Evolutionary conservation across 2,329 filamentous ascomycete species (phyloP), one percentile per base, ranked within the genome.

Genomic region (Aspergillus sp.): DNA sequence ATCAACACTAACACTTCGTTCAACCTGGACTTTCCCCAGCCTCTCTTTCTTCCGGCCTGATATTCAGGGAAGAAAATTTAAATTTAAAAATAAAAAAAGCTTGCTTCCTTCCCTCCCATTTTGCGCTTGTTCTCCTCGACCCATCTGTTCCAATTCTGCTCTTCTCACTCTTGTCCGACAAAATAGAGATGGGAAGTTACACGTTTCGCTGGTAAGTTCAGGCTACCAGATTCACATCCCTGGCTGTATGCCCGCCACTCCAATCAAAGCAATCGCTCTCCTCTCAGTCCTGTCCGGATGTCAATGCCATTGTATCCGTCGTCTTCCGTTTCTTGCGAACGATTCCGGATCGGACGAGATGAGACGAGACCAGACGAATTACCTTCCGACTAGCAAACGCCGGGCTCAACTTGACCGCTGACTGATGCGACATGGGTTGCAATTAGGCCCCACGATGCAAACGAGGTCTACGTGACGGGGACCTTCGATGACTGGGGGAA

Each of bases 401-500:
- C 32, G 32, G 32, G 32, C 16, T 36, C 31, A 50, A 47, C 68
- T 64, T 67, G 49, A 58, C 63, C 56, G 64, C 72, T 74, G 64
- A 74, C 71, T 58, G 63, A 59, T 47, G 45, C 45, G n/a, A 6
- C 18, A 24, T 24, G 22, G 32, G 14, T 42, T n/a, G 14, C 36
- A 24, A 47, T 24, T 78, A 97, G 94, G 94, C 87, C 89, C 73
- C 88, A 95, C 76, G 82, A 87, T 69, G 93, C 90, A 74, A 84
- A 88, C 67, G 90, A 96, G 74, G 94, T 98, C 76, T 94, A 90
- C 78, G 95, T 98, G 69, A 98, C 94, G 46, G 95, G 95, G 74
- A 94, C 91, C 64, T 98, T 98, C 75, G 94, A 98, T 79, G 85
- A 91, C 80, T 99, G 95, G 95, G 84, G 85, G 67, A 94, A 95